phyloP scores from a whole-genome alignment of 345 rosid species.

The Eucalyptus camaldulensis region DNA sequence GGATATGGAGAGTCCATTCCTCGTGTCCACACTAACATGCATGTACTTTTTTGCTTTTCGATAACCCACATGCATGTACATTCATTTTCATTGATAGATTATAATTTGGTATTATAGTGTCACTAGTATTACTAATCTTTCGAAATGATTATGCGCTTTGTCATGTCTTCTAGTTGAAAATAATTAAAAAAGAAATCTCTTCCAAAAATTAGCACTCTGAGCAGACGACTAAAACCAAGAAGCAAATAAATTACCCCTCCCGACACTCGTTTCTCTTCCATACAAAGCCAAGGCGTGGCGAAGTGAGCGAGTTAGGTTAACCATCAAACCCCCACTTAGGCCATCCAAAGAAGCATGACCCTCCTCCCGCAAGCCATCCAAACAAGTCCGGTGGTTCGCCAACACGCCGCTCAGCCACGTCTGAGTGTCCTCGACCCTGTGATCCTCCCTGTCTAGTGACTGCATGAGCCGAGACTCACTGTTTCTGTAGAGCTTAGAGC shows the following conservation, averaged over 20 bases:
- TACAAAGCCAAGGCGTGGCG: background rate
- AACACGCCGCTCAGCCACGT: slow-evolving; percentile 52
- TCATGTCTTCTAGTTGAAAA: background rate
- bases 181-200: background rate
- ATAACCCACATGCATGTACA: background rate
- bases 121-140: background rate
- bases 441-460: slow-evolving; percentile 9
- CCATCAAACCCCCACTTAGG: background rate
- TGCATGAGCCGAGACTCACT: slow-evolving; percentile 33
- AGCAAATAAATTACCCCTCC: background rate
- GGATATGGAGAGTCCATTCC: background rate
- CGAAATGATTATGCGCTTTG: background rate
- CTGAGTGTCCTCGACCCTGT: slow-evolving; percentile 29
- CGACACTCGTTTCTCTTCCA: background rate
- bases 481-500: slow-evolving; percentile 37
- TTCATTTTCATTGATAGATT: background rate
- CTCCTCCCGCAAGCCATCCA: slow-evolving; percentile 34
- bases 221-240: background rate
- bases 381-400: slow-evolving; percentile 44
- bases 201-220: background rate
- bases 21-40: background rate
- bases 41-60: background rate
- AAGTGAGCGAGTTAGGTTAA: background rate
- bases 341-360: background rate
- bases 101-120: no score